phyloP scores from a whole-genome alignment of 179 eudicot species.

The Silene coronaria region DNA sequence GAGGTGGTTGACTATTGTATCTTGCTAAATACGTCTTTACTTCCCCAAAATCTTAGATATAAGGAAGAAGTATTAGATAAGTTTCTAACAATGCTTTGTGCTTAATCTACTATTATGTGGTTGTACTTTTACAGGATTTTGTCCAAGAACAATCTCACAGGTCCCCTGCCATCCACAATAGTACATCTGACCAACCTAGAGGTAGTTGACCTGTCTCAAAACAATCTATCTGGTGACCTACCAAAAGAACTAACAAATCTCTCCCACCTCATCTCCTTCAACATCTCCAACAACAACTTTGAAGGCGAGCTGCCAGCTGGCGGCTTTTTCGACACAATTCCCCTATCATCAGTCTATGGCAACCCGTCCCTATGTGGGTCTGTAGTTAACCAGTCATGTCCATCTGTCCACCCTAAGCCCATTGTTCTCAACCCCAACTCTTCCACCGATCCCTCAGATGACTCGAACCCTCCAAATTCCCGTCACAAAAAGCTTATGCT shows the following conservation, averaged over 20 bases:
- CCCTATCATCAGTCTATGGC: constrained; percentile 55
- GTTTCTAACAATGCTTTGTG: constrained; percentile 20
- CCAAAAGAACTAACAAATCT: constrained; percentile 75
- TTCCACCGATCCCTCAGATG: constrained; percentile 42
- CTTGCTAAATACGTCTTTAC: neutral
- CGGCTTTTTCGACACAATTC: constrained; percentile 69
- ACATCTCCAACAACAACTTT: constrained; percentile 62
- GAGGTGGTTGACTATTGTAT: neutral
- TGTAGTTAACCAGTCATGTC: constrained; percentile 59
- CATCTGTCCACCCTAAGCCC: constrained; percentile 80
- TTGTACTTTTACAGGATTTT: constrained; percentile 39
- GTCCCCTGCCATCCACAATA: constrained; percentile 48
- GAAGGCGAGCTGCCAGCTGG: constrained; percentile 80
- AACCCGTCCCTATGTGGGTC: constrained; percentile 85
- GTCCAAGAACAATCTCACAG: constrained; percentile 59
- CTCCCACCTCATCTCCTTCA: constrained; percentile 55
- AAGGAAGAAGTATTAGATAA: neutral
- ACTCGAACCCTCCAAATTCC: constrained; percentile 37
- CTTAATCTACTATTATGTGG: neutral
- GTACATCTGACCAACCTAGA: constrained; percentile 53
- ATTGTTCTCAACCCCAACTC: constrained; percentile 84
- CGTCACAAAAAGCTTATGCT: constrained; percentile 59
- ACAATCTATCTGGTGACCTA: constrained; percentile 52
- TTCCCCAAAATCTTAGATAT: neutral
- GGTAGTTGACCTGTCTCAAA: constrained; percentile 57